Conservation (phyloP, 768 basidiomycete genomes). For the Mycena alexandri region DNA sequence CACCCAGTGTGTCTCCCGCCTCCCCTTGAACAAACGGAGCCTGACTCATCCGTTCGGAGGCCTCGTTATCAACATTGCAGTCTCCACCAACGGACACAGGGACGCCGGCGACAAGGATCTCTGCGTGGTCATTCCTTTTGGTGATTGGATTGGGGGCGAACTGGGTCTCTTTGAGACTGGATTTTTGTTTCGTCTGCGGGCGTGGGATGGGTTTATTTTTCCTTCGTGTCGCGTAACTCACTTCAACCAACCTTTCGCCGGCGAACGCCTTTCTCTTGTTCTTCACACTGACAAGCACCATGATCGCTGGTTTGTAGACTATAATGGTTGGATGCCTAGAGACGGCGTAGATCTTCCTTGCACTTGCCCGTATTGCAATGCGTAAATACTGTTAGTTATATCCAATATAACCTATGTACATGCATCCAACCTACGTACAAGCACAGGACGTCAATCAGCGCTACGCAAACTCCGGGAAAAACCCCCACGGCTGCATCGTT, state of each 20-base stretch:
- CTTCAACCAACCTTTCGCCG: background rate
- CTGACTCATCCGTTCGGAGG: background rate
- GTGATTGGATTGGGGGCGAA: background rate
- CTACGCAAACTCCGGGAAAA: too few species aligned
- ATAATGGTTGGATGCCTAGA: background rate
- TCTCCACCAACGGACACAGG: background rate
- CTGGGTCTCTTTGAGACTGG: background rate
- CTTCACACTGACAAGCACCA: conserved; percentile 1
- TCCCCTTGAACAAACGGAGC: background rate
- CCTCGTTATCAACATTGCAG: background rate
- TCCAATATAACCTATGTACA: too few species aligned
- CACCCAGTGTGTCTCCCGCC: too few species aligned
- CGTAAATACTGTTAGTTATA: too few species aligned
- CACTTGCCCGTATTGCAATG: too few species aligned
- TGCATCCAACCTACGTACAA: too few species aligned
- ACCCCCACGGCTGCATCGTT: too few species aligned
- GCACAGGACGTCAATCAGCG: too few species aligned
- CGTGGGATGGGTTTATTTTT: background rate
- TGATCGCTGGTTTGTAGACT: background rate
- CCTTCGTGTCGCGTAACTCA: background rate
- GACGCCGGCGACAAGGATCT: background rate
- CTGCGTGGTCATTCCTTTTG: conserved; percentile 3
- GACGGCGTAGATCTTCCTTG: background rate
- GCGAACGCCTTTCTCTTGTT: background rate
- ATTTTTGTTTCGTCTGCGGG: background rate